Base-by-base conservation (phyloP, 352 stramenopile genomes). In the Pythium aphanidermatum region DNA sequence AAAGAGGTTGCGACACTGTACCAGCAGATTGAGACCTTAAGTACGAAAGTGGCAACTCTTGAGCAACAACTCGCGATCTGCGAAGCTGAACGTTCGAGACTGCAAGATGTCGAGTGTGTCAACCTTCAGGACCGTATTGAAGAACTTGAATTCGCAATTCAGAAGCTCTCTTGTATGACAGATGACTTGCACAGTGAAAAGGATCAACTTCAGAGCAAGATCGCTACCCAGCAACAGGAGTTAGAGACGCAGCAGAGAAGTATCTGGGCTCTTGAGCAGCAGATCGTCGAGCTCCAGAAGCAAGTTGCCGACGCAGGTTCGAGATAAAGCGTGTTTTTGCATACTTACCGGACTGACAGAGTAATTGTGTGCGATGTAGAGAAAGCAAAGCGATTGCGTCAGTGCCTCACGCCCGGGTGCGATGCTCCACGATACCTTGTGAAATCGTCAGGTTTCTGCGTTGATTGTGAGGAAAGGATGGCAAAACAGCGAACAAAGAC, bases 341-440 rank as follows among this genome's bases (percentile, higher is more conserved):
- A n/a, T n/a, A n/a, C n/a, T n/a, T n/a, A n/a, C 14, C 19, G 4
- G 4, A 41, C 29, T n/a, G 32, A 12, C 4, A 27, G 19, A 3
- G 11, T 9, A 33, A 33, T 33, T 39, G n/a, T n/a, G n/a, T n/a
- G n/a, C n/a, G n/a, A n/a, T n/a, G 32, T 24, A 86, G 74, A 86
- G 10, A 66, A 60, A 40, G 68, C 74, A 11, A 53, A 67, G 5
- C 64, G 70, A 6, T 46, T 73, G 3, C 57, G 59, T 1, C 73
- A 75, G 28, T 90, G 78, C n/a, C 54, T 87, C 26, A 86, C 73
- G 9, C 62, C 73, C 24, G 59, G 76, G 9, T 90, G 78, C 25
- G 78, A 90, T 47, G 78, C 78, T 2, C 74, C 78, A 27, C 56
- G 48, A 25, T 86, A 78, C 55, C 56, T 90, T 2, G 58, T 90